Base-by-base conservation (phyloP, 306 rosid species). In the Sechiopsis laciniata region DNA sequence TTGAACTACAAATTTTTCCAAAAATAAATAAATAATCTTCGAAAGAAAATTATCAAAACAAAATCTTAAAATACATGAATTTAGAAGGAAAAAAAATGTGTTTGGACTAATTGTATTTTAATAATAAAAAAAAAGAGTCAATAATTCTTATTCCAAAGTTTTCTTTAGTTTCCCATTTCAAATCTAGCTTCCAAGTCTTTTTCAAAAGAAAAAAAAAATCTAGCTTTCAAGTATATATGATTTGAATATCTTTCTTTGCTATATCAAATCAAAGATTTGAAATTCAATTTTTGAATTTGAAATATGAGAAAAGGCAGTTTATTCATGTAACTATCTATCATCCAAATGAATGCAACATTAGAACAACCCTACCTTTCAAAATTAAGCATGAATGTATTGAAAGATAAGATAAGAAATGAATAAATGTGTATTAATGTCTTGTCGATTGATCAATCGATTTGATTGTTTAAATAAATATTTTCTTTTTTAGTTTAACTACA, bases 291-390 rank as follows among this genome's bases (percentile, higher is more conserved):
- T 67, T 46, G 19, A 67, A 46, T 67, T 1, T 17, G 16, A 65
- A 42, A 19, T 8, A 65, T 17, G 52, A 10, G 37, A 20, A 67
- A 32, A 20, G 50, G 22, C 3, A 48, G 12, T 13, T 21, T 69
- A 24, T 14, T 69, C 58, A 69, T 69, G 17, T 48, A 16, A 69
- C 45, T 69, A 22, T 50, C 10, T 50, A 50, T 24, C 73, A 69
- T 48, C 40, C 73, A 67, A 67, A 42, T 46, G 37, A 66, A 66
- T 66, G 72, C 54, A 66, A 66, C 72, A 42, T 45, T 19, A 20
- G 19, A 45, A 7, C 55, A 5, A 67, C 72, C 35, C 37, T 46
- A 67, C 72, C 21, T 45, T 45, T 20, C 72, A 20, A 67, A 62
- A 45, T 5, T 20, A 19, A 42, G 9, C 55, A 17, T 20, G 5